Percentiles rank a stretch among this genome's conserved stretches.
Conservation (phyloP, 1,139 yeast species). For the Nadsonia commutata region DNA sequence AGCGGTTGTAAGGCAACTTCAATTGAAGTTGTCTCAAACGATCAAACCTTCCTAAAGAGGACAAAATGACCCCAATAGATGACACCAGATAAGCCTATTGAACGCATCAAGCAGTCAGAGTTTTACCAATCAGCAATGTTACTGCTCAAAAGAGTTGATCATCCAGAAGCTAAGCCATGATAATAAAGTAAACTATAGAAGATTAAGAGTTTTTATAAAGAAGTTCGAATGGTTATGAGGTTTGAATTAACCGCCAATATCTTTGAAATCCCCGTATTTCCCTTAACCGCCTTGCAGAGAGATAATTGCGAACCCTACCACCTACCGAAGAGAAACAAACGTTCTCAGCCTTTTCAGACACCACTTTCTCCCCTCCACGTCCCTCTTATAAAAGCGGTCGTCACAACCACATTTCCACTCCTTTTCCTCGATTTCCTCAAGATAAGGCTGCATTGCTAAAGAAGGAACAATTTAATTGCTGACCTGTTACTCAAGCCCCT, state of each 20-base stretch:
- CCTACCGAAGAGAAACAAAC: not conserved
- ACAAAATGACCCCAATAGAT: not conserved
- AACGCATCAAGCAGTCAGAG: not conserved
- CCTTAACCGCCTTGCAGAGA: not conserved
- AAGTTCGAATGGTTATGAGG: not conserved
- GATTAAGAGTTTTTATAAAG: not conserved
- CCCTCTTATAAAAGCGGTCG: not conserved
- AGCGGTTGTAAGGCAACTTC: not conserved
- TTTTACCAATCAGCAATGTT: not conserved
- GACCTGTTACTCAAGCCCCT: not conserved
- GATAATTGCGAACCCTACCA: not conserved
- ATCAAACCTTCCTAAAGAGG: not conserved
- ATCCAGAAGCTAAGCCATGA: too few relatives aligned
- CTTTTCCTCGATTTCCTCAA: not conserved
- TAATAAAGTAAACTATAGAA: not conserved
- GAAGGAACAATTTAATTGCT: not conserved
- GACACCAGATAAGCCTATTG: not conserved
- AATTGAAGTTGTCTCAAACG: not conserved
- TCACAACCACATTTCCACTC: not conserved
- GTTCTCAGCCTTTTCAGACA: not conserved
- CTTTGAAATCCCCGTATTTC: not conserved
- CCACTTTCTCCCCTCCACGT: constrained; percentile 24
- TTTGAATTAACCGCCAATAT: not conserved
- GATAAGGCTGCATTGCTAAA: not conserved
- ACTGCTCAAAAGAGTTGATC: not conserved